These are phyloP conservation scores for Hortaea sp. DNA, from an alignment of 2,329 filamentous ascomycete species.

Conservation along the genomic window DNA sequence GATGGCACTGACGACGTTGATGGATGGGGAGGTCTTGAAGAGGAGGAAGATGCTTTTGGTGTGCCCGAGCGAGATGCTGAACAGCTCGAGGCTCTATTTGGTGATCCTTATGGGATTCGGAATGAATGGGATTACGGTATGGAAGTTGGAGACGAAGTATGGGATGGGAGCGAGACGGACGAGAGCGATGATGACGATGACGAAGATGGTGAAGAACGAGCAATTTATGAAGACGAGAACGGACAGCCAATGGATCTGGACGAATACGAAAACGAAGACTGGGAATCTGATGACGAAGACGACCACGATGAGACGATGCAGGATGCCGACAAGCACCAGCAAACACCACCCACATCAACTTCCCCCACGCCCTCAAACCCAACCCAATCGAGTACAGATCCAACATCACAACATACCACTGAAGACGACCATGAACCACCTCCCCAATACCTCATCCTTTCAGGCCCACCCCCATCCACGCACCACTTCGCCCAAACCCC, in stretches of 20 bases:
- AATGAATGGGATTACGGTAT: conserved; percentile 9
- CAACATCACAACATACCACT: background rate
- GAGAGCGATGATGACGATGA: conserved; percentile 12
- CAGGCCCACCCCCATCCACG: conserved; percentile 32
- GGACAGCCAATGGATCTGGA: conserved; percentile 33
- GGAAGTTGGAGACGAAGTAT: background rate
- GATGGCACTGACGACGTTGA: conserved; percentile 18
- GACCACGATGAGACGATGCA: conserved; percentile 18
- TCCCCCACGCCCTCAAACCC: conserved; percentile 11
- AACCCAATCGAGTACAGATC: background rate
- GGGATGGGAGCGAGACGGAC: conserved; percentile 5
- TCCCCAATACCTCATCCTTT: conserved; percentile 26
- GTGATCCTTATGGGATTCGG: too few species aligned
- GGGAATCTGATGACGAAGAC: conserved; percentile 26
- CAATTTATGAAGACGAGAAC: conserved; percentile 35
- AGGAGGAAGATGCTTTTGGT: conserved; percentile 6
- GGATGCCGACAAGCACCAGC: conserved; percentile 9
- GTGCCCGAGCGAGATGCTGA: background rate
- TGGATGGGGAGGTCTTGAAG: conserved; percentile 15
- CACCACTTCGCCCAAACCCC: conserved; percentile 30
- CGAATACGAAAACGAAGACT: conserved; percentile 34
- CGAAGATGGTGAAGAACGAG: conserved; percentile 20
- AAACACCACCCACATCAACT: conserved; percentile 13
- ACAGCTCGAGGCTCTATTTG: too few species aligned
- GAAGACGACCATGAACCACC: background rate